Base-by-base conservation (phyloP, 2,329 filamentous ascomycete genomes). In the Daldinia sp. region DNA sequence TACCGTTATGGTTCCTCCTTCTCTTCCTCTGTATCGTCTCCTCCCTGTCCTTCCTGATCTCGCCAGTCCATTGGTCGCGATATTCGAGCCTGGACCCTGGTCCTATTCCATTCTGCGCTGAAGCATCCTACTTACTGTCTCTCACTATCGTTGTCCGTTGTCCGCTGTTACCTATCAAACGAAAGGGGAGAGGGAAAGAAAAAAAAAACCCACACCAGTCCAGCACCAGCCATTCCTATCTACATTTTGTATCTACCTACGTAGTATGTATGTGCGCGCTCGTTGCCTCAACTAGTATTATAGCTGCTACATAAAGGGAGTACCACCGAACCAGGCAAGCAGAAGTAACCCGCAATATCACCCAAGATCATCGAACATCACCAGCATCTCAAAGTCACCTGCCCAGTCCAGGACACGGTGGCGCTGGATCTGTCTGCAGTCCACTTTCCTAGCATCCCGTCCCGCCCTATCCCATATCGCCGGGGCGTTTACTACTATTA, bases 381-480 rank as follows among this genome's bases (percentile, higher is more conserved):
- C 30, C 51, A 54, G 51, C 51, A 54, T 39, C 37, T 44, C 37
- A 53, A 71, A 71, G 69, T 71, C 69, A 71, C 69, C 69, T 71
- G 63, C 69, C 69, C 57, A 59, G 61, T 58, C 44, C 56, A 71
- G 69, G 57, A 66, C 37, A 54, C 57, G 54, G 66, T 69, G 69
- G 69, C 66, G 69, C 56, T 67, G 54, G 57, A 69, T 66, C 60
- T 56, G 46, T 61, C 51, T 58, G 42, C 63, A 65, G 50, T 61
- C 68, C 68, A 66, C 68, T 68, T 59, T 50, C 39, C 54, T 69
- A 51, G 18, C 64, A 70, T 67, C 50, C 66, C 69, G 62, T 69
- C 60, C 69, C 63, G 69, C 69, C 67, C 65, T 66, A 70, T 72
- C 67, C 69, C 67, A 69, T 66, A 72, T 60, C 65, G 60, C 64